phyloP scores from a whole-genome alignment of 495 filamentous ascomycete species.

The Saxophila tyrrhenica region DNA sequence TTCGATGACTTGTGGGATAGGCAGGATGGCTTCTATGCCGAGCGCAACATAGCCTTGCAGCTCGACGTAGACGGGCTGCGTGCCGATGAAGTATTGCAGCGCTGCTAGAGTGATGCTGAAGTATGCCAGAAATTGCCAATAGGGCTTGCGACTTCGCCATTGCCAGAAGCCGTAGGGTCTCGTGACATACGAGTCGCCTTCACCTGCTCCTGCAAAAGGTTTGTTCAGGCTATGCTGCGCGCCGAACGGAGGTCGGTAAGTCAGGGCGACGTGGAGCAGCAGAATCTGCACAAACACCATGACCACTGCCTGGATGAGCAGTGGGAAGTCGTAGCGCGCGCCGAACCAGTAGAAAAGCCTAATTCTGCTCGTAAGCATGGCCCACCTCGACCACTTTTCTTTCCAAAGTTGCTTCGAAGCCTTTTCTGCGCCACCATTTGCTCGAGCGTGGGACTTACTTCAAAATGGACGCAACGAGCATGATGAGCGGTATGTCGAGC shows the following conservation, averaged over 20 bases:
- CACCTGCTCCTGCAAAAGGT: constrained; percentile 45
- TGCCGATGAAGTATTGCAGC: constrained; percentile 62
- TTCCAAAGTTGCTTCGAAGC: too few species aligned
- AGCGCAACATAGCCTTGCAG: constrained; percentile 76
- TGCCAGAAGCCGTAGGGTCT: constrained; percentile 92
- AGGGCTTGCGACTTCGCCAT: constrained; percentile 76
- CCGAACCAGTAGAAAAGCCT: constrained; percentile 85
- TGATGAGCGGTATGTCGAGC: constrained; percentile 86
- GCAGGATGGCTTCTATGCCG: constrained; percentile 77
- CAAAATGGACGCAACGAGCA: constrained; percentile 86
- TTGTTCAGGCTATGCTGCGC: constrained; percentile 17
- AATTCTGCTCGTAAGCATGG: too few species aligned
- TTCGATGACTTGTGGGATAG: constrained; percentile 74
- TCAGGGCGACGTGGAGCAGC: constrained; percentile 80
- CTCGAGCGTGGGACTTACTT: constrained; percentile 62
- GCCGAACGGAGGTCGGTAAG: constrained; percentile 59
- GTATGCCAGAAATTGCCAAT: constrained; percentile 77
- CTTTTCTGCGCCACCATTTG: too few species aligned
- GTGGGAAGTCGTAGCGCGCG: constrained; percentile 64
- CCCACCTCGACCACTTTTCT: too few species aligned
- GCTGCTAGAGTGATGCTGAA: constrained; percentile 52
- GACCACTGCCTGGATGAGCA: constrained; percentile 75
- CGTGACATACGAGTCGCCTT: constrained; percentile 28
- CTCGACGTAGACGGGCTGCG: constrained; percentile 53
- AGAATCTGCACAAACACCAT: constrained; percentile 76